Evolutionary conservation across 2,329 filamentous ascomycete genomes (phyloP).

Genomic region (Pyrenochaeta sp.): DNA sequence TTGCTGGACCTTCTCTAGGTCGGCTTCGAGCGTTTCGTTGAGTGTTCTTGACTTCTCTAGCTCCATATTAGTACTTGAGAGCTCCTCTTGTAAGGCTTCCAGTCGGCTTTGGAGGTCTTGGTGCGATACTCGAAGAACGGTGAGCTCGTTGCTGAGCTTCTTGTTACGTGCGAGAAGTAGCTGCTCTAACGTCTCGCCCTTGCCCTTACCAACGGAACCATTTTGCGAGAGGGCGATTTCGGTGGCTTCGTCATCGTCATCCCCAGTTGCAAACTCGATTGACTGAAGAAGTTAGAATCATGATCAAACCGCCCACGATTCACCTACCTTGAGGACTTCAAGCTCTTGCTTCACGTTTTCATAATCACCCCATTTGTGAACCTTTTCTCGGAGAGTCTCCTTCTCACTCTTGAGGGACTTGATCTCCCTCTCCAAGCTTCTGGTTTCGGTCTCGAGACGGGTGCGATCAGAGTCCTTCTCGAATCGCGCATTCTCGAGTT

Average conservation of each 20-base stretch:
- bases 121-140: slow-evolving; percentile 89
- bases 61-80: slow-evolving; percentile 83
- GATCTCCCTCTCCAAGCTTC: slow-evolving; percentile 81
- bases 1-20: slow-evolving; percentile 85
- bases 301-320: neutral
- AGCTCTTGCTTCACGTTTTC: slow-evolving; percentile 96
- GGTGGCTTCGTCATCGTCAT: slow-evolving; percentile 64
- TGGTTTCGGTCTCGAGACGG: slow-evolving; percentile 75
- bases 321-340: slow-evolving; percentile 79
- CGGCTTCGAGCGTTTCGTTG: slow-evolving; percentile 89
- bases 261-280: slow-evolving; percentile 93
- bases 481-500: slow-evolving; percentile 81
- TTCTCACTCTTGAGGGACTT: slow-evolving; percentile 79
- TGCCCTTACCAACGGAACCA: slow-evolving; percentile 62
- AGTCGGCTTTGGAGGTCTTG: slow-evolving; percentile 86
- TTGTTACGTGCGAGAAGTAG: slow-evolving; percentile 92
- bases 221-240: slow-evolving; percentile 51
- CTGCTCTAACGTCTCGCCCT: slow-evolving; percentile 86
- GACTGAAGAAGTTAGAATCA: slow-evolving; percentile 60
- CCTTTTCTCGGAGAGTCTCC: slow-evolving; percentile 78
- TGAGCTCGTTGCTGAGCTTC: slow-evolving; percentile 93
- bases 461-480: slow-evolving; percentile 84
- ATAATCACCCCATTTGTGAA: slow-evolving; percentile 91
- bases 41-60: slow-evolving; percentile 84
- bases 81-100: slow-evolving; percentile 80